Evolutionary conservation across 2,329 filamentous ascomycete genomes (phyloP).

Genomic region (Juglanconis sp.): DNA sequence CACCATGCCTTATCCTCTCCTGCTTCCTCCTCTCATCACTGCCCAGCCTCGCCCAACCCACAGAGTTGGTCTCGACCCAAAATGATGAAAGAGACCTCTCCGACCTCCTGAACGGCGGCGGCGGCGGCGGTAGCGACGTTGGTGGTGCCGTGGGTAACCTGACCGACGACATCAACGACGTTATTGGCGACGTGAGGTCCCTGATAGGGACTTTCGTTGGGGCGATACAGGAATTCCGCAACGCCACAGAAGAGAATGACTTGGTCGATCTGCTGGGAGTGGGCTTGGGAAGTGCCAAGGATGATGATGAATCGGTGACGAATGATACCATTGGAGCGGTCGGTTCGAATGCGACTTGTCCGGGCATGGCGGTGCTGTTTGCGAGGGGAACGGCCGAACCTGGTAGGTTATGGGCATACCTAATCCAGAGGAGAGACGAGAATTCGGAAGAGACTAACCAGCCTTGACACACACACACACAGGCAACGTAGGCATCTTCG

Average conservation of each 20-base stretch:
- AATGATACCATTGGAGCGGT: slow-evolving; percentile 3
- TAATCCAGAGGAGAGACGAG: too few species aligned
- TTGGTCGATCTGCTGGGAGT: slow-evolving; percentile 9
- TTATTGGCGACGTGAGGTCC: slow-evolving; percentile 6
- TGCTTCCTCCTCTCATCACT: background rate
- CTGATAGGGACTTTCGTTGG: slow-evolving; percentile 4
- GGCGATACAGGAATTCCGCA: slow-evolving; percentile 6
- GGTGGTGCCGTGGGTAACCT: background rate
- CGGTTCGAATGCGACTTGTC: slow-evolving; percentile 6
- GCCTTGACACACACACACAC: background rate
- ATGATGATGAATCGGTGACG: background rate
- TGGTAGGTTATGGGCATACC: background rate
- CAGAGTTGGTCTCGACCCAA: background rate
- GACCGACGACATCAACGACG: background rate
- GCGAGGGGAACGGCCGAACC: slow-evolving; percentile 11
- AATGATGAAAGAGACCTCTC: slow-evolving; percentile 4
- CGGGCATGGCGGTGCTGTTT: slow-evolving; percentile 15
- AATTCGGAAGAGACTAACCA: background rate
- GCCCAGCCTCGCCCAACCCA: background rate
- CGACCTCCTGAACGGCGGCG: background rate
- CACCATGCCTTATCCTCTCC: background rate
- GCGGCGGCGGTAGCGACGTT: too few species aligned
- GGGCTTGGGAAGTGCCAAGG: background rate
- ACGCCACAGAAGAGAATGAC: slow-evolving; percentile 14
- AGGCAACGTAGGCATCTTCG: slow-evolving; percentile 25